Base-by-base conservation (phyloP, 495 filamentous ascomycete species). In the Penicillium waksmanii region DNA sequence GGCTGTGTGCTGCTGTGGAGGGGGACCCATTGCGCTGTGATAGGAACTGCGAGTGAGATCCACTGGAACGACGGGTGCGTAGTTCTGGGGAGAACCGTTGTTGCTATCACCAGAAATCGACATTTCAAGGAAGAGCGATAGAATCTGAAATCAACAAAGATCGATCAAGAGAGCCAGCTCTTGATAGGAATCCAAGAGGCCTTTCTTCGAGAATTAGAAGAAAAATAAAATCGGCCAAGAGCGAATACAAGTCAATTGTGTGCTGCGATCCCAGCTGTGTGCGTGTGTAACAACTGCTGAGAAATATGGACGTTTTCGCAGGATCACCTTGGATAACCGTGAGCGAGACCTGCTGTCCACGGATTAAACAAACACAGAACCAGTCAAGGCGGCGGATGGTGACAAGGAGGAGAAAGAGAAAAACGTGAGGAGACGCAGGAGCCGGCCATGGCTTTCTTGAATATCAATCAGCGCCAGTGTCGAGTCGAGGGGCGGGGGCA, bases 81-180 rank as follows among this genome's bases (percentile, higher is more conserved):
- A 76, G 13, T 60, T 73, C 31, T 64, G 66, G 53, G 73, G 68
- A 19, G 66, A 75, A 51, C 58, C 53, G 38, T 71, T 65, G 35
- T 60, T 62, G 33, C 66, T 73, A 38, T 72, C 57, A 52, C 61
- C 60, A 11, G 66, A 69, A 48, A 51, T 56, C 21, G 67, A 69
- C 73, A 75, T 76, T 15, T 44, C 50, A 59, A 43, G 50, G 44
- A 35, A 53, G n/a, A 57, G 10, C 34, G 36, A 48, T 36, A 47
- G 49, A 42, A 27, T 42, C 48, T 47, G 43, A 40, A 56, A 57
- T 56, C 25, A 62, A 53, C 48, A 54, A 42, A 35, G 62, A 57
- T 40, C 40, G 49, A 47, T 58, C 61, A 68, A 71, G 71, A 77
- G 73, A 73, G 55, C 75, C 75, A 70, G 74, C 74, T 77, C 74